Evolutionary conservation across 805 yeast genomes (phyloP).

Genomic region (Kodamaea jinghongensis): DNA sequence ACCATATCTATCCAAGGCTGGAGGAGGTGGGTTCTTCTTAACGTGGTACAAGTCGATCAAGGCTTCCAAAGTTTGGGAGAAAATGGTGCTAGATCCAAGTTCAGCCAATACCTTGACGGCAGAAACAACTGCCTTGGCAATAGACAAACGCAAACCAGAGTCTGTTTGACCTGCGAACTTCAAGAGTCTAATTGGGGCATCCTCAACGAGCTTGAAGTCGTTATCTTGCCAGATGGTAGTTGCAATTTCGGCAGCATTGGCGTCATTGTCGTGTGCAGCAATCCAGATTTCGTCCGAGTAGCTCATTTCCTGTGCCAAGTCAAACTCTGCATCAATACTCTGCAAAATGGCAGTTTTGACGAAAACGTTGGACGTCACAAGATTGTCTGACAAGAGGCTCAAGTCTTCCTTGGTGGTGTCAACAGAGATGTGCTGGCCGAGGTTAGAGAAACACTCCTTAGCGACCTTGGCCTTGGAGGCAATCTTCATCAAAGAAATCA

Average conservation of each 20-base stretch:
- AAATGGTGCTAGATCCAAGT: conserved; percentile 13
- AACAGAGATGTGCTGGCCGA: conserved; percentile 74
- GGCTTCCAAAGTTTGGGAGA: conserved; percentile 35
- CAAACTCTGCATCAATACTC: conserved; percentile 80
- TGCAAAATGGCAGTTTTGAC: conserved; percentile 81
- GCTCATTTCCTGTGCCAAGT: conserved; percentile 45
- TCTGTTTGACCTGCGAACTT: conserved; percentile 52
- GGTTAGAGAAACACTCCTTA: conserved; percentile 75
- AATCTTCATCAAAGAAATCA: conserved; percentile 64
- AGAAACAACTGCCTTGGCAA: conserved; percentile 68
- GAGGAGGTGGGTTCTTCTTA: conserved; percentile 71
- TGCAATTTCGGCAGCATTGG: conserved; percentile 61
- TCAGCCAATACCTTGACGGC: conserved; percentile 40
- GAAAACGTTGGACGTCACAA: conserved; percentile 61
- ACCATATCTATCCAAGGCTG: conserved; percentile 77
- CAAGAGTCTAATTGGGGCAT: conserved; percentile 48
- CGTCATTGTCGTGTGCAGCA: conserved; percentile 70
- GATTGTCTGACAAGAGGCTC: conserved; percentile 50
- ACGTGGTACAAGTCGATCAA: conserved; percentile 56
- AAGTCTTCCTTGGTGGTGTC: conserved; percentile 58
- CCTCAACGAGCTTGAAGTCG: conserved; percentile 45
- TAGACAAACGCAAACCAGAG: conserved; percentile 67
- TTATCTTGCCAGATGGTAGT: conserved; percentile 84
- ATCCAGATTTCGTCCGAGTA: conserved; percentile 75
- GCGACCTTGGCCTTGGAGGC: conserved; percentile 79